Percentiles rank a stretch among this genome's conserved stretches.
phyloP scores from a whole-genome alignment of 2,329 filamentous ascomycete genomes.

The Aspergillus unguis region DNA sequence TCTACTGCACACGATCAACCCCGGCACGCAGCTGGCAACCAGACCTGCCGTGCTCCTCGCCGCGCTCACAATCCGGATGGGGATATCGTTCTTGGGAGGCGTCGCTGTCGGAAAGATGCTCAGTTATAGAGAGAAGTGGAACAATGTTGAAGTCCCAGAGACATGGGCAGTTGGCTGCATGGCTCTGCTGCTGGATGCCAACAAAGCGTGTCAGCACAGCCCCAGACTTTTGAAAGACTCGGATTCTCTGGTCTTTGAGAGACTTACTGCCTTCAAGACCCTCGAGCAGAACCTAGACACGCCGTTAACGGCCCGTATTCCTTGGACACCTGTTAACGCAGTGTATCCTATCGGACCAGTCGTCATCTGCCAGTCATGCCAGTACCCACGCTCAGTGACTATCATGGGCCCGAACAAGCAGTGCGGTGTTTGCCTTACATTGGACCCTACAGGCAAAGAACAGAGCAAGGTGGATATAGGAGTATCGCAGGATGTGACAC shows the following conservation, averaged over 20 bases:
- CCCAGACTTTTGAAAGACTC: background rate
- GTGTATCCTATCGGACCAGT: constrained; percentile 44
- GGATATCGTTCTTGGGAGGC: constrained; percentile 42
- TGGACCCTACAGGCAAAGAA: constrained; percentile 18
- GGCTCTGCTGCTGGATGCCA: constrained; percentile 48
- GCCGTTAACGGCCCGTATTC: constrained; percentile 42
- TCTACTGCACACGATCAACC: constrained; percentile 48
- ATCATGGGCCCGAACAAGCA: constrained; percentile 42
- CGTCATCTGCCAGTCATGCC: constrained; percentile 41
- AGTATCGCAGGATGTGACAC: background rate
- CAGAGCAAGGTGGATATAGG: background rate
- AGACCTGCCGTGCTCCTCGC: constrained; percentile 49
- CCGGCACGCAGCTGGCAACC: constrained; percentile 47
- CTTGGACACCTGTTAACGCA: constrained; percentile 49
- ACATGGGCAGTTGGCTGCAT: constrained; percentile 51
- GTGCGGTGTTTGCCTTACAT: constrained; percentile 43
- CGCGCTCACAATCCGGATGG: constrained; percentile 49
- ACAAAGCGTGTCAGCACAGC: constrained; percentile 30
- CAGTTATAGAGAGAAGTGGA: constrained; percentile 46
- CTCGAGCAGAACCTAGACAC: constrained; percentile 47
- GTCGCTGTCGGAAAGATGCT: constrained; percentile 45
- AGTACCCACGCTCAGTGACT: constrained; percentile 50
- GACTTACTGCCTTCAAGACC: constrained; percentile 47
- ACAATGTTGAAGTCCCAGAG: constrained; percentile 48
- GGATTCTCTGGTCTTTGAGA: constrained; percentile 38